Base-by-base conservation (phyloP, 2,329 filamentous ascomycete genomes). In the Clarireedia sp. region DNA sequence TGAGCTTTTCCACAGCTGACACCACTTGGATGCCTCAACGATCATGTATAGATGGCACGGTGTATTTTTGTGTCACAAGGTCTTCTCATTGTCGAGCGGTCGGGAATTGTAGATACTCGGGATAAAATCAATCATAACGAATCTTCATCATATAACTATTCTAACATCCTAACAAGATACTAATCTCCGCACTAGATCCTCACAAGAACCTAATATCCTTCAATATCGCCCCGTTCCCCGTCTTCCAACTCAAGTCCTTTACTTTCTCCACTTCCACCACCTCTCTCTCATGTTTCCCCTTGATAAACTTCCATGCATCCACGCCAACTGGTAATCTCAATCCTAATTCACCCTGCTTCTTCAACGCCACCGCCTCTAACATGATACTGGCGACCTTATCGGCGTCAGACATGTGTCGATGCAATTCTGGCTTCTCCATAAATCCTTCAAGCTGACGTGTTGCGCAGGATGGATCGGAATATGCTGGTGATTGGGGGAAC, bases 391-490 rank as follows among this genome's bases (percentile, higher is more conserved):
- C 53, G 33, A 61, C 46, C 51, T 50, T 48, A 26, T 48, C 26
- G 19, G 61, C 55, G 17, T 62, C 56, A 40, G 54, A 47, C 24
- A 60, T 33, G 4, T 33, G 12, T 12, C 12, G 2, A 4, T 14
- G 29, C 29, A 33, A 12, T 33, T 33, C 10, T 10, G 29, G 52
- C 46, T 46, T 9, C 14, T 53, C 60, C 0, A 33, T 5, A 41
- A 46, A 26, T 6, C 41, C 21, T 54, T 57, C 59, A 4, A 66
- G n/a, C 14, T 59, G 53, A 7, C 68, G 63, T 1, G 65, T 50
- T 6, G 67, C 67, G 51, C 62, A 63, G 38, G 69, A 67, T 2
- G 59, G 49, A 3, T 61, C 60, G 12, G 40, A 17, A n/a, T 64
- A 64, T 3, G 60, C 62, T 16, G 58, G 60, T 48, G 63, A 61